Evolutionary conservation across 2,329 filamentous ascomycete species (phyloP).

Genomic region (Colletotrichum musae): DNA sequence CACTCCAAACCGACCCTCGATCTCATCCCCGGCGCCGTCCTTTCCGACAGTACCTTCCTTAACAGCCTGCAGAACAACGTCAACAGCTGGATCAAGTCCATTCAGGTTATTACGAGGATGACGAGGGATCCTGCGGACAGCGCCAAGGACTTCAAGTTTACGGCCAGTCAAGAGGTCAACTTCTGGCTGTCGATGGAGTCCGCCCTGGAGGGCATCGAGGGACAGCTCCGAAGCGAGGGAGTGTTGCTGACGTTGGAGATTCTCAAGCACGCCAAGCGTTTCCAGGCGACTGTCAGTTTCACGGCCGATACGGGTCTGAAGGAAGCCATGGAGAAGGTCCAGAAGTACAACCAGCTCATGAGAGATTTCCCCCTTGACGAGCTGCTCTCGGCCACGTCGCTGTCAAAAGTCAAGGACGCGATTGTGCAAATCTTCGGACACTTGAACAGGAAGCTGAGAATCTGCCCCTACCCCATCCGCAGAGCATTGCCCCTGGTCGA

Average conservation of each 20-base stretch:
- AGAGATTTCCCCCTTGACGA: slow-evolving; percentile 97
- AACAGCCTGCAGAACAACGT: slow-evolving; percentile 95
- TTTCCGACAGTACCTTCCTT: slow-evolving; percentile 91
- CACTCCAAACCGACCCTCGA: slow-evolving; percentile 82
- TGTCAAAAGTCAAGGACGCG: slow-evolving; percentile 90
- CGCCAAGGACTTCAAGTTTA: slow-evolving; percentile 67
- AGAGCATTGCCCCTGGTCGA: slow-evolving; percentile 95
- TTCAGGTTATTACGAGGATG: slow-evolving; percentile 95
- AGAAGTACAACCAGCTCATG: slow-evolving; percentile 99
- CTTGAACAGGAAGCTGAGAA: slow-evolving; percentile 97
- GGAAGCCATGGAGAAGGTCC: slow-evolving; percentile 94
- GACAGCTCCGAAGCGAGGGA: slow-evolving; percentile 88
- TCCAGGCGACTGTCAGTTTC: slow-evolving; percentile 97
- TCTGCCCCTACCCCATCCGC: slow-evolving; percentile 94
- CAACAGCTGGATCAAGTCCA: slow-evolving; percentile 99
- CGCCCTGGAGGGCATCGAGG: slow-evolving; percentile 91
- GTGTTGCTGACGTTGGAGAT: slow-evolving; percentile 94
- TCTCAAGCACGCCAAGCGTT: slow-evolving; percentile 96
- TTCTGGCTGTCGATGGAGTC: slow-evolving; percentile 99
- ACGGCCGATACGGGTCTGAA: slow-evolving; percentile 95
- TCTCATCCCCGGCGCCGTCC: slow-evolving; percentile 79
- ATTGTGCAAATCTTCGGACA: slow-evolving; percentile 92
- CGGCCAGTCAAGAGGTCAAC: slow-evolving; percentile 97
- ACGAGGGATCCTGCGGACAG: slow-evolving; percentile 82
- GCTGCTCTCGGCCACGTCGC: slow-evolving; percentile 89